These are phyloP conservation scores for Gardenia jasminoides DNA, from an alignment of 257 asterid species.

Conservation along the genomic window DNA sequence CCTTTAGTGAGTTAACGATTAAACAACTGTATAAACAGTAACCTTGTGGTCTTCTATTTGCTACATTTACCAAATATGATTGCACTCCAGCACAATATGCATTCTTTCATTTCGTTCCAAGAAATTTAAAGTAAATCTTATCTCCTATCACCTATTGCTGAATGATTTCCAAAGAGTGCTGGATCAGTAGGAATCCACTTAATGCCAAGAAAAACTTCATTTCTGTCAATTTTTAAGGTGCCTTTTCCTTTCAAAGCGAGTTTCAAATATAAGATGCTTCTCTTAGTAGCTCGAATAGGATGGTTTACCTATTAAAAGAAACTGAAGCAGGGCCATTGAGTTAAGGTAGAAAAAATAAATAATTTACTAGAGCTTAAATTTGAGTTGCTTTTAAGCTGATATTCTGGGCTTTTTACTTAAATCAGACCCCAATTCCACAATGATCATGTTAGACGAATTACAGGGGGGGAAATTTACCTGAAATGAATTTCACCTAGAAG, in stretches of 20 bases:
- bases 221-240: not conserved
- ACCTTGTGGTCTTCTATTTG: not conserved
- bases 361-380: not conserved
- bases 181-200: not conserved
- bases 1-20: not conserved
- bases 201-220: not conserved
- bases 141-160: not conserved
- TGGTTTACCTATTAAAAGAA: not conserved
- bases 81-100: no score
- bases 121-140: no score
- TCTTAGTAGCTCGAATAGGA: not conserved
- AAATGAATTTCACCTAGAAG: not conserved
- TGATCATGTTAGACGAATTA: not conserved
- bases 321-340: not conserved
- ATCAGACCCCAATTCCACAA: not conserved
- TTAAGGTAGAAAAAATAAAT: no score
- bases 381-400: not conserved
- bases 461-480: not conserved
- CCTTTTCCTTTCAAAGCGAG: not conserved
- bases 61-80: not conserved
- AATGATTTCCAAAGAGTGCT: not conserved
- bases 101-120: no score
- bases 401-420: not conserved
- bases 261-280: not conserved
- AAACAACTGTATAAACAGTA: not conserved